Conservation (phyloP, 23 red algal genomes). For the Chondrus crispus region DNA sequence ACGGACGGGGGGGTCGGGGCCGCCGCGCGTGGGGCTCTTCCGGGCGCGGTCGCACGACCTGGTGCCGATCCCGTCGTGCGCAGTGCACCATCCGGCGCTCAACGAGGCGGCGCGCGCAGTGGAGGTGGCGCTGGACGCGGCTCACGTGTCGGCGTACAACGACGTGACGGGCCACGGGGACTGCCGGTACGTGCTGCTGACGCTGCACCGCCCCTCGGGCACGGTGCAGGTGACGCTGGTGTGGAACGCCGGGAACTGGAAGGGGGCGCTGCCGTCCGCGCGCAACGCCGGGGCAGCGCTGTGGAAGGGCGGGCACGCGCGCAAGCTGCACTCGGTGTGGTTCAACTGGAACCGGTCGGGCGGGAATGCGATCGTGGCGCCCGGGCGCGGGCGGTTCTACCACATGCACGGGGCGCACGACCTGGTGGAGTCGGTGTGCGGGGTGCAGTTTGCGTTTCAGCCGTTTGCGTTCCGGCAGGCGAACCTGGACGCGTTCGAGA, state of each 20-base stretch:
- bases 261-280: slow-evolving; percentile 28
- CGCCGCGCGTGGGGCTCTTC: slow-evolving; percentile 52
- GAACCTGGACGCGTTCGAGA: slow-evolving; percentile 79
- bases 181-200: slow-evolving; percentile 54
- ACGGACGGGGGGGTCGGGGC: neutral
- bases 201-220: slow-evolving; percentile 26
- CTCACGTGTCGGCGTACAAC: slow-evolving; percentile 46
- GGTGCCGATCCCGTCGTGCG: slow-evolving; percentile 50
- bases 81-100: slow-evolving; percentile 61
- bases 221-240: slow-evolving; percentile 50
- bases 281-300: slow-evolving; percentile 10
- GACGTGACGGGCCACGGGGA: slow-evolving; percentile 38
- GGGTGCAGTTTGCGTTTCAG: slow-evolving; percentile 50
- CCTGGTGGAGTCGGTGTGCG: slow-evolving; percentile 21
- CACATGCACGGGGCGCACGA: slow-evolving; percentile 1
- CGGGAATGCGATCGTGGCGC: slow-evolving; percentile 48
- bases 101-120: slow-evolving; percentile 26
- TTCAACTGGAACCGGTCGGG: slow-evolving; percentile 53
- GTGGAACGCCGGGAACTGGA: slow-evolving; percentile 53
- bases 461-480: slow-evolving; percentile 72
- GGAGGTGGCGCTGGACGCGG: neutral
- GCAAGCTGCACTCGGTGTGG: slow-evolving; percentile 48
- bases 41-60: slow-evolving; percentile 32
- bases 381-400: slow-evolving; percentile 43
- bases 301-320: slow-evolving; percentile 17